These are phyloP conservation scores for Penicillium paxilli DNA, from an alignment of 495 filamentous ascomycete genomes.

Conservation along the genomic window DNA sequence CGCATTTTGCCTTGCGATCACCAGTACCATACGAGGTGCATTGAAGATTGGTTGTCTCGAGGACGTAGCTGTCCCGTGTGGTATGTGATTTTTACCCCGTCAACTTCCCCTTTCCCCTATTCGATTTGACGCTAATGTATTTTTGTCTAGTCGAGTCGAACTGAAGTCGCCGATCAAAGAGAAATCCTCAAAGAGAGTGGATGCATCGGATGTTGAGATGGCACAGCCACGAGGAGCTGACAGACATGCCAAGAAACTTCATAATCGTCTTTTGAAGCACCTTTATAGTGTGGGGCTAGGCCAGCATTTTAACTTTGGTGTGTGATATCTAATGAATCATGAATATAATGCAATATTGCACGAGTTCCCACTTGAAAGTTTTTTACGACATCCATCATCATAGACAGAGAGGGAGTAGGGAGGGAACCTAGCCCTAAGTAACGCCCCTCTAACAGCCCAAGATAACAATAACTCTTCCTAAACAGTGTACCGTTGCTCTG, in stretches of 20 bases:
- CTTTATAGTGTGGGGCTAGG: not conserved
- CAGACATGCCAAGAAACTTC: not conserved
- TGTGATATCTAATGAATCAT: not conserved
- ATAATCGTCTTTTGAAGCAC: not conserved
- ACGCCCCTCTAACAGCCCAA: no score
- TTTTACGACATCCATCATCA: no score
- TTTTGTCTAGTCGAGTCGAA: not conserved
- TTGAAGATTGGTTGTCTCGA: slow-evolving; percentile 8
- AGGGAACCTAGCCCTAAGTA: no score
- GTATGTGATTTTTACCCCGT: not conserved
- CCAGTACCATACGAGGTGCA: slow-evolving; percentile 4
- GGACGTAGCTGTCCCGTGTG: not conserved
- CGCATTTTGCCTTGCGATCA: slow-evolving; percentile 8
- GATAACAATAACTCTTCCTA: no score
- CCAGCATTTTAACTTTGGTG: not conserved
- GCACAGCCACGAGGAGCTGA: not conserved
- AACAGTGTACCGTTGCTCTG: no score
- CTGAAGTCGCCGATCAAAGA: not conserved
- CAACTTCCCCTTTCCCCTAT: not conserved
- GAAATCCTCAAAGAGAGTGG: not conserved
- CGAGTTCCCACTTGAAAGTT: no score
- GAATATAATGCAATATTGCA: no score
- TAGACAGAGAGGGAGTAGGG: no score
- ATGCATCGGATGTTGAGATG: not conserved
- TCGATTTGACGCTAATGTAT: not conserved